These are phyloP conservation scores for Hygrophorus russula DNA, from an alignment of 768 basidiomycete species.

Conservation along the genomic window DNA sequence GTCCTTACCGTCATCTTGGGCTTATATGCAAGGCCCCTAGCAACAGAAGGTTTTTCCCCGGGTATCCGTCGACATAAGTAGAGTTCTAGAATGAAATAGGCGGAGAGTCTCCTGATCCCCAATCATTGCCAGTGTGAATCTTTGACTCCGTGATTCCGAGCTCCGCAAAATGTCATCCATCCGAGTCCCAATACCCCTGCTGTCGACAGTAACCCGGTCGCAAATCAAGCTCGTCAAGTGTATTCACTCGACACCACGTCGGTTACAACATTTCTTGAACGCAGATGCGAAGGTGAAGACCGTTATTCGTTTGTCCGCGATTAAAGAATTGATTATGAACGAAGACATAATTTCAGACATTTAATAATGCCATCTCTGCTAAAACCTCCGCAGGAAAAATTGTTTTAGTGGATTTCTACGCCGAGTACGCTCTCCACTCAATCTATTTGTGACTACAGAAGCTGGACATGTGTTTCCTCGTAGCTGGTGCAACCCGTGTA, in stretches of 20 bases:
- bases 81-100: too few relatives aligned
- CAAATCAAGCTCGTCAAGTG: not conserved
- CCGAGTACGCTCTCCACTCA: slow-evolving; percentile 40
- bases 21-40: too few relatives aligned
- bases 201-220: too few relatives aligned
- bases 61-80: too few relatives aligned
- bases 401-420: slow-evolving; percentile 71
- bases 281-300: slow-evolving; percentile 32
- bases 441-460: not conserved
- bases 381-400: slow-evolving; percentile 31
- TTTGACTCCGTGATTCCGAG: too few relatives aligned
- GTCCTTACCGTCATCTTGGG: too few relatives aligned
- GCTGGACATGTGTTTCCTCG: not conserved
- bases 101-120: too few relatives aligned
- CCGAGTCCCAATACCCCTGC: too few relatives aligned
- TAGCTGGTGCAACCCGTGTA: slow-evolving; percentile 79
- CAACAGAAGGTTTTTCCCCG: too few relatives aligned
- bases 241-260: slow-evolving; percentile 32
- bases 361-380: slow-evolving; percentile 20
- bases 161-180: too few relatives aligned
- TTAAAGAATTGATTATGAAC: not conserved
- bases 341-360: slow-evolving; percentile 20
- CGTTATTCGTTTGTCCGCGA: not conserved
- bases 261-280: slow-evolving; percentile 30
- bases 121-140: too few relatives aligned